Conservation (phyloP, 2,329 filamentous ascomycete species). For the Hymenoscyphus repandus region DNA sequence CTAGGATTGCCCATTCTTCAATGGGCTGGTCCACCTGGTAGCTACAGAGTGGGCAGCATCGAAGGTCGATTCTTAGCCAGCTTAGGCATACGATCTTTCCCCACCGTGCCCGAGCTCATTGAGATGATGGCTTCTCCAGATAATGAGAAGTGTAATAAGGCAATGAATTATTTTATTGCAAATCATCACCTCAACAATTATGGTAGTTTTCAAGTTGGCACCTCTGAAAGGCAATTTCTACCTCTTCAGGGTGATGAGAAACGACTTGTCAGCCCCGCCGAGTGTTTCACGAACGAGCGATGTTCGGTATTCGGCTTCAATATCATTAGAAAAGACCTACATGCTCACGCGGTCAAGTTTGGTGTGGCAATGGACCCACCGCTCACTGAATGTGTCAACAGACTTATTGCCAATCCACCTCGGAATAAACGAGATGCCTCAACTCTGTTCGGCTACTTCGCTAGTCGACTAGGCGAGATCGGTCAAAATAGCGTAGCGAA, state of each 20-base stretch:
- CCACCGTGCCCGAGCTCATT: constrained; percentile 68
- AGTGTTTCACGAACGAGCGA: constrained; percentile 77
- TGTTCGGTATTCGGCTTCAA: constrained; percentile 76
- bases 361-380: constrained; percentile 79
- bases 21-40: constrained; percentile 66
- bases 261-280: constrained; percentile 62
- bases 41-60: constrained; percentile 55
- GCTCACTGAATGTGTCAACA: constrained; percentile 69
- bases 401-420: constrained; percentile 68
- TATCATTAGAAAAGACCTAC: constrained; percentile 71
- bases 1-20: constrained; percentile 72
- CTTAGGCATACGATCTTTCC: constrained; percentile 69
- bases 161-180: constrained; percentile 76
- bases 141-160: constrained; percentile 54
- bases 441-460: constrained; percentile 77
- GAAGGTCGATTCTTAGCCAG: constrained; percentile 71
- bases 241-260: constrained; percentile 66
- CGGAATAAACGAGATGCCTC: constrained; percentile 60
- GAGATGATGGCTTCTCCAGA: constrained; percentile 67
- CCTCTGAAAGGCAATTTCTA: constrained; percentile 56
- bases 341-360: constrained; percentile 75
- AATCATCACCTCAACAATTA: constrained; percentile 79
- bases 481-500: constrained; percentile 53
- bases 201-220: constrained; percentile 52
- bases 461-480: constrained; percentile 70